Conservation (phyloP, 768 basidiomycete species). For the Fomitopsis pulvina region DNA sequence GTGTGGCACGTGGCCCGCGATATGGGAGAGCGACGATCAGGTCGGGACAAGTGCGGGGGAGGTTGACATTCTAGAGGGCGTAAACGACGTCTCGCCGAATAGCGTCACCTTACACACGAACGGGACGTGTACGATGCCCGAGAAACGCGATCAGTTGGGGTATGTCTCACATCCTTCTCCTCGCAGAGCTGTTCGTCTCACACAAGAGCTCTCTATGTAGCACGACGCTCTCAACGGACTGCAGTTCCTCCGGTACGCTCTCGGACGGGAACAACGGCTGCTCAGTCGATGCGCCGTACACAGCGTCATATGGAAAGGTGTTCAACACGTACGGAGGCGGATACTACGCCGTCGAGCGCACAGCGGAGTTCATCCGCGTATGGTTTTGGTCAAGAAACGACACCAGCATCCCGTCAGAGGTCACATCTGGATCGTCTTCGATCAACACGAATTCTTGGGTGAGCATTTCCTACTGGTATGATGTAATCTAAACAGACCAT, state of each 20-base stretch:
- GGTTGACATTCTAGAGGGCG: constrained; percentile 26
- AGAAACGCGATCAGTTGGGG: constrained; percentile 42
- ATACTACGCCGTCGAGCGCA: constrained; percentile 61
- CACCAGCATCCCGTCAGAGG: constrained; percentile 37
- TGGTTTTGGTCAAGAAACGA: constrained; percentile 62
- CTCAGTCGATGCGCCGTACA: constrained; percentile 34
- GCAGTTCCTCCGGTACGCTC: constrained; percentile 27
- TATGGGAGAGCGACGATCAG: constrained; percentile 40
- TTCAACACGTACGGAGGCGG: constrained; percentile 60
- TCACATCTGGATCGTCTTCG: constrained; percentile 29
- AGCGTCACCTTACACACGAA: constrained; percentile 47
- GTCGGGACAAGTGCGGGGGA: background rate
- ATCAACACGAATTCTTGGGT: constrained; percentile 53
- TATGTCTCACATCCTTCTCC: background rate
- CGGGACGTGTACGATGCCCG: constrained; percentile 45
- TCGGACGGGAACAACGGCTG: constrained; percentile 49
- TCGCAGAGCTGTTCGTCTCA: background rate
- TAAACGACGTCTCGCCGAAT: constrained; percentile 47
- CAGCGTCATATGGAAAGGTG: constrained; percentile 45
- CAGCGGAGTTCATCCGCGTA: constrained; percentile 48
- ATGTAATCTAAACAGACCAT: background rate
- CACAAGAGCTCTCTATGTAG: constrained; percentile 1
- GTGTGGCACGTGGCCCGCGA: constrained; percentile 49
- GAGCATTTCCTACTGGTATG: constrained; percentile 6
- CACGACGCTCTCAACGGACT: constrained; percentile 27